Conservation (phyloP, 371 early-diverging fungal species). For the Phascolomyces articulosus region DNA sequence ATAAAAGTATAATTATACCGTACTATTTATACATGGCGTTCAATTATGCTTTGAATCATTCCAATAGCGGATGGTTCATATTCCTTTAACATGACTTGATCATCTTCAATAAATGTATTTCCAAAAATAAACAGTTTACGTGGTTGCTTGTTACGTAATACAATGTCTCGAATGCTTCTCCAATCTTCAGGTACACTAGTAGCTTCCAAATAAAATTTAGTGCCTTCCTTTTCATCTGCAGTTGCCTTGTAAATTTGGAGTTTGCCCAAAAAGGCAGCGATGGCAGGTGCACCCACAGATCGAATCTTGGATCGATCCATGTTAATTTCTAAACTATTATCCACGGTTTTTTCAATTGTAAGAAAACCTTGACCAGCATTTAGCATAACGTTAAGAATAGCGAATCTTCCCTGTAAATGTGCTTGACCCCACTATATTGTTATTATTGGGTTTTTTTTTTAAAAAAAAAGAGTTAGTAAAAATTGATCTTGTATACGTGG, state of each 20-base stretch:
- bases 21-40: constrained; percentile 52
- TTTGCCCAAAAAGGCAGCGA: constrained; percentile 55
- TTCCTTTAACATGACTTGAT: constrained; percentile 50
- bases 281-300: constrained; percentile 55
- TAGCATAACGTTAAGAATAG: constrained; percentile 58
- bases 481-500: too few relatives aligned
- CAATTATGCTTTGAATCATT: constrained; percentile 60
- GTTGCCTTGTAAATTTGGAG: constrained; percentile 64
- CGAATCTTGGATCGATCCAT: constrained; percentile 57
- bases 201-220: constrained; percentile 46
- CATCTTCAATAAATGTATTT: constrained; percentile 47
- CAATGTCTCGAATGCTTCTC: constrained; percentile 53
- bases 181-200: constrained; percentile 61
- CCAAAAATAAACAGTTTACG: constrained; percentile 62
- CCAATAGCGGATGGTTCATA: constrained; percentile 62
- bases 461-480: too few relatives aligned
- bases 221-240: constrained; percentile 53
- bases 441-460: too few relatives aligned
- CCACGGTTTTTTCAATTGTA: constrained; percentile 31
- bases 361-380: constrained; percentile 51
- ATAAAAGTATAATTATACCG: too few relatives aligned
- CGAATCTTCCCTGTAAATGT: constrained; percentile 68
- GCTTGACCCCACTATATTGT: constrained; percentile 68
- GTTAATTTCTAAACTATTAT: constrained; percentile 41
- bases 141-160: constrained; percentile 56